phyloP scores from a whole-genome alignment of 116 monocot genomes.

The Posidonia oceanica region DNA sequence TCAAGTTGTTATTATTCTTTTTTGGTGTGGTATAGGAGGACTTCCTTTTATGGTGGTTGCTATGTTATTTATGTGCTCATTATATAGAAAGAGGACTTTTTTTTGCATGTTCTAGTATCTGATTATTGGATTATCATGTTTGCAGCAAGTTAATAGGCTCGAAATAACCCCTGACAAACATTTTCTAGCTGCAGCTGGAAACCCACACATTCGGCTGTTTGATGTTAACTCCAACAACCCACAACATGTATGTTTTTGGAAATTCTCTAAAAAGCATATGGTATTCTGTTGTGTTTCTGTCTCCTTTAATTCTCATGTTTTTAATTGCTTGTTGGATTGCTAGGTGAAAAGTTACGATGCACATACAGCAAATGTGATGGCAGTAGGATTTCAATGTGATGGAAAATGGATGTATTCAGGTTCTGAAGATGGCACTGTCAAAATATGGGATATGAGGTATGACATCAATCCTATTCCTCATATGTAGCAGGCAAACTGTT shows the following conservation, averaged over 20 bases:
- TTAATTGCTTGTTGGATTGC: background rate
- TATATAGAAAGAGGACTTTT: no score
- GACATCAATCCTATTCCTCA: no score
- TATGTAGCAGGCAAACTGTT: no score
- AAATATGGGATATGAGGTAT: conserved; percentile 98
- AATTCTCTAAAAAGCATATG: background rate
- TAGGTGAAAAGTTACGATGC: conserved; percentile 93
- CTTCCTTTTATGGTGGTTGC: no score
- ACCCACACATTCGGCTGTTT: conserved; percentile 97
- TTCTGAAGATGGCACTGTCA: conserved; percentile 98
- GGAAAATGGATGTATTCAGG: conserved; percentile 99
- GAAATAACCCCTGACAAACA: conserved; percentile 89
- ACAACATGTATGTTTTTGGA: conserved; percentile 53
- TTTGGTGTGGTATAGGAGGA: no score
- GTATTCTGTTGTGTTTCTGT: background rate
- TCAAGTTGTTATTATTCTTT: no score
- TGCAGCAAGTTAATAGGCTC: conserved; percentile 92
- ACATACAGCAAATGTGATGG: conserved; percentile 93
- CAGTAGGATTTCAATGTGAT: conserved; percentile 92
- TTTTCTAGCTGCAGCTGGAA: conserved; percentile 92
- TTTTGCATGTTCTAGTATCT: no score
- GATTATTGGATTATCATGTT: background rate
- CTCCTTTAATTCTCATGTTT: background rate
- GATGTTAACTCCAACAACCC: conserved; percentile 88
- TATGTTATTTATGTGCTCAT: no score